phyloP scores from a whole-genome alignment of 2,329 filamentous ascomycete genomes.

The Myriosclerotinia duriaeana region DNA sequence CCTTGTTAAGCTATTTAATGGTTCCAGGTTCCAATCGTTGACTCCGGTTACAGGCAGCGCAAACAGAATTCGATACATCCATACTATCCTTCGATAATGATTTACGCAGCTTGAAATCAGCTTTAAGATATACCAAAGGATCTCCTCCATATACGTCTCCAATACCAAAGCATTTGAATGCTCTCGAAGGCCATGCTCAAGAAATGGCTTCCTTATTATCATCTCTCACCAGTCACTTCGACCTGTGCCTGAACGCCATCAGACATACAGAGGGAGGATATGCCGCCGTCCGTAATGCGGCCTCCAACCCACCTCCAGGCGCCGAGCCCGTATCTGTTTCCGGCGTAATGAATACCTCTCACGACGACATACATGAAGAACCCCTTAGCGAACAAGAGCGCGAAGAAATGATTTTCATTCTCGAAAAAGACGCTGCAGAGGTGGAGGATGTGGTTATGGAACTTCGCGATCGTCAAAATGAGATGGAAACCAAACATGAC shows the following conservation, averaged over 20 bases:
- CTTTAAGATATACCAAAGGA: constrained; percentile 41
- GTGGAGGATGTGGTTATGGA: constrained; percentile 66
- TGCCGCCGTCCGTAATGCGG: constrained; percentile 66
- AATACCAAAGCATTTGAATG: constrained; percentile 49
- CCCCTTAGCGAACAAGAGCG: constrained; percentile 75
- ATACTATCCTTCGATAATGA: constrained; percentile 71
- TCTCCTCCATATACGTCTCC: constrained; percentile 40
- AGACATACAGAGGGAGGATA: constrained; percentile 83
- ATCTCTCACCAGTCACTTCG: constrained; percentile 83
- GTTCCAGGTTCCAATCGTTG: background rate
- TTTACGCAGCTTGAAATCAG: constrained; percentile 60
- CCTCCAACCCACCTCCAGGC: constrained; percentile 56
- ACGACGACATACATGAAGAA: constrained; percentile 55
- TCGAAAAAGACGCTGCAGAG: constrained; percentile 68
- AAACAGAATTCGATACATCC: constrained; percentile 69
- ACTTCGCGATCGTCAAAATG: constrained; percentile 71
- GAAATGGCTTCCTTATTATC: constrained; percentile 80
- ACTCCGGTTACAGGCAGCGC: constrained; percentile 51
- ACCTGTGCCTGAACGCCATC: constrained; percentile 87
- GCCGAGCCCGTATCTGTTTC: constrained; percentile 60
- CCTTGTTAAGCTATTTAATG: background rate
- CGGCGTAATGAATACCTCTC: constrained; percentile 57
- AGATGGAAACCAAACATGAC: constrained; percentile 72
- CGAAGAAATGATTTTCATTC: constrained; percentile 77
- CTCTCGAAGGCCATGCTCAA: constrained; percentile 59